Base-by-base conservation (phyloP, 306 rosid species). In the Parietaria judaica region DNA sequence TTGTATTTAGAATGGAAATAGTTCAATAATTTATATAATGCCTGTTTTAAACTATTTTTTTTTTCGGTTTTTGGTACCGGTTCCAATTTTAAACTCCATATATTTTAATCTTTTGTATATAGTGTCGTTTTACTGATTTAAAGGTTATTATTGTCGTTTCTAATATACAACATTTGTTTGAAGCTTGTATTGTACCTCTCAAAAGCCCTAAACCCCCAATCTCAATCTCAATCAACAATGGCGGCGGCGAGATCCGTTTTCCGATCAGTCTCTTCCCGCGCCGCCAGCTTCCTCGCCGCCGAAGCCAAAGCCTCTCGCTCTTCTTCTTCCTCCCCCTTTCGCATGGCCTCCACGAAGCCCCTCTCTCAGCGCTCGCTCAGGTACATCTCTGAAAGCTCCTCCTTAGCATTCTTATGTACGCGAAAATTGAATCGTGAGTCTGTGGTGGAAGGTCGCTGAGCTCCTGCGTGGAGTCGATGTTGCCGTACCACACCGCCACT, bases 401-500 rank as follows among this genome's bases (percentile, higher is more conserved):
- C 6, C 45, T 8, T 23, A 23, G 2, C 31, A 14, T 50, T 13
- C 14, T 13, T 50, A 13, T 50, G 14, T 50, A 50, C 14, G 54
- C 16, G 57, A 17, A 53, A 53, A 15, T 2, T 11, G 31, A 4
- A 23, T 23, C 31, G 31, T 23, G 31, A 23, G 2, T 23, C 2
- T 23, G 31, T 23, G 37, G 46, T 14, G 31, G 31, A 47, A 85
- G 97, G 84, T 60, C 57, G 72, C 51, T 83, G 90, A 77, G 95
- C 74, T 80, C 67, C 72, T 84, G 94, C 36, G 73, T 79, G 53
- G 95, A 84, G 72, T 84, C 95, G 6, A 79, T 90, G 97, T 65
- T 90, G 74, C 95, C 97, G 8, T 85, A 84, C 69, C 95, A 90
- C 69, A 81, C 94, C 0, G 97, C 82, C 13, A 90, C 97, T 23